Conservation (phyloP, 768 basidiomycete genomes). For the Lactarius vividus region DNA sequence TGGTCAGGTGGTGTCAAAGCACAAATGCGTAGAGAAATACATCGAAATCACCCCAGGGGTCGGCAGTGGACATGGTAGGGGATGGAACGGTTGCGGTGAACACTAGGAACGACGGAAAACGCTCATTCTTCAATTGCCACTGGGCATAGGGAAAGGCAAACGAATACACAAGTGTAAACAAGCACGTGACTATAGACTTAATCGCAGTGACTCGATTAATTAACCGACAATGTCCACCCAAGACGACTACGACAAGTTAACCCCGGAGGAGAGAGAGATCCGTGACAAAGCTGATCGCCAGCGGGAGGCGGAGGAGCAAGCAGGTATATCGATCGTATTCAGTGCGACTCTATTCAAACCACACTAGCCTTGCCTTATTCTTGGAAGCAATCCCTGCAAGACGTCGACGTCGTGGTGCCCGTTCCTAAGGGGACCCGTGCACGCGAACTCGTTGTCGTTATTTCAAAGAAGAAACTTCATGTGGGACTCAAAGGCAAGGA, state of each 20-base stretch:
- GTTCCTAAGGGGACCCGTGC: conserved; percentile 87
- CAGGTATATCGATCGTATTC: conserved; percentile 51
- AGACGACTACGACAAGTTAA: conserved; percentile 72
- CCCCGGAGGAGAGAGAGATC: conserved; percentile 69
- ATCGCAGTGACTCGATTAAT: not conserved
- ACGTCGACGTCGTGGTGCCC: conserved; percentile 78
- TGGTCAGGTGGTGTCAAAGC: conserved; percentile 14
- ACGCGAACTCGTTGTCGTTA: conserved; percentile 65
- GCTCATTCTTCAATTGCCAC: not conserved
- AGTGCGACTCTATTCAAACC: conserved; percentile 25
- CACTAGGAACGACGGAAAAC: not conserved
- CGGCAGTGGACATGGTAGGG: conserved; percentile 54
- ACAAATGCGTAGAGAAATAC: conserved; percentile 39
- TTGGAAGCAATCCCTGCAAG: conserved; percentile 89
- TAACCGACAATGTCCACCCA: conserved; percentile 20
- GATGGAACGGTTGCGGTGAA: not conserved
- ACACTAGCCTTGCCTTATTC: conserved; percentile 77
- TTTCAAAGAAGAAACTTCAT: conserved; percentile 80
- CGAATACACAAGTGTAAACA: conserved; percentile 39
- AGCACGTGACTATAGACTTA: conserved; percentile 16
- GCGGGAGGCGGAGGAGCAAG: conserved; percentile 78
- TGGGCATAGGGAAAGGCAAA: conserved; percentile 10
- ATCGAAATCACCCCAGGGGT: conserved; percentile 73
- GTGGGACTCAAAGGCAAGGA: conserved; percentile 85
- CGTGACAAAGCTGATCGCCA: conserved; percentile 67